Percentiles rank a stretch among this genome's conserved stretches.
Evolutionary conservation across 2,329 filamentous ascomycete genomes (phyloP).

Genomic region (Xylariaceae sp.): DNA sequence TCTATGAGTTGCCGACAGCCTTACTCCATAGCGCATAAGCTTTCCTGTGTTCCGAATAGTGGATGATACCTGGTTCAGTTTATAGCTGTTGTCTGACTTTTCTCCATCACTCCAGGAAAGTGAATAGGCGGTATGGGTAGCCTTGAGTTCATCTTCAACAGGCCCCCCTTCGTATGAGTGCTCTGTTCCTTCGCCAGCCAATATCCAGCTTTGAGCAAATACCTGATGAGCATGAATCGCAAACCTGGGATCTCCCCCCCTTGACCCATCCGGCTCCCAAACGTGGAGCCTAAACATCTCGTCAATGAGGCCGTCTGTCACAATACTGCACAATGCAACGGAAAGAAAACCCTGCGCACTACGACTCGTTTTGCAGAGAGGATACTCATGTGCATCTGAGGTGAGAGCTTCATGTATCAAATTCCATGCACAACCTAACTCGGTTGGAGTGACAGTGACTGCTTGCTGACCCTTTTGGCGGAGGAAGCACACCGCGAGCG

Average conservation of each 20-base stretch:
- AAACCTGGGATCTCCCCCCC: constrained; percentile 38
- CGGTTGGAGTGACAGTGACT: neutral
- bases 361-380: constrained; percentile 22
- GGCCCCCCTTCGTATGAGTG: constrained; percentile 32
- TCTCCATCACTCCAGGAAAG: neutral
- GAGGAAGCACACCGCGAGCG: constrained; percentile 10
- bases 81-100: constrained; percentile 29
- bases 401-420: neutral
- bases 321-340: constrained; percentile 45
- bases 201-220: constrained; percentile 46
- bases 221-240: constrained; percentile 46
- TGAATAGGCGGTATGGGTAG: neutral
- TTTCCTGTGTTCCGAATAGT: constrained; percentile 37
- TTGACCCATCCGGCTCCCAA: constrained; percentile 43
- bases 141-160: constrained; percentile 21
- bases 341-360: constrained; percentile 46
- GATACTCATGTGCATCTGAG: constrained; percentile 10
- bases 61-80: constrained; percentile 38
- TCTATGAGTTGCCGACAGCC: constrained; percentile 21
- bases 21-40: constrained; percentile 24
- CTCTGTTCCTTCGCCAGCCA: constrained; percentile 45
- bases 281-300: constrained; percentile 44
- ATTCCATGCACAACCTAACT: neutral
- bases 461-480: constrained; percentile 1
- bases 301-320: constrained; percentile 40